Conservation (phyloP, 352 stramenopile species). For the Phytophthora podocarpi region DNA sequence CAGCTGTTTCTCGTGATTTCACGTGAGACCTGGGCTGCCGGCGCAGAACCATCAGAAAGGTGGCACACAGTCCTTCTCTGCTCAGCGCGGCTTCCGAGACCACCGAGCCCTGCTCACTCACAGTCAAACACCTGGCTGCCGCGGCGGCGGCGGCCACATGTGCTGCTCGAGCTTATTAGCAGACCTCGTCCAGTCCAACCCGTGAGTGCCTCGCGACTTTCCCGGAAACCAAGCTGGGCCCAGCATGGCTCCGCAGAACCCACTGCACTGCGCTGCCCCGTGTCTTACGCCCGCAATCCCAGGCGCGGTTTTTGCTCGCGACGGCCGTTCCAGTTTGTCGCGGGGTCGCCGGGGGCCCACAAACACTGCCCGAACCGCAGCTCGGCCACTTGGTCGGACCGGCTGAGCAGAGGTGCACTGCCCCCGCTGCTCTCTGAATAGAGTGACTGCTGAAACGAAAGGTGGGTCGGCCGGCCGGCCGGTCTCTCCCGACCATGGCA, state of each 20-base stretch:
- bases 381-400: conserved; percentile 14
- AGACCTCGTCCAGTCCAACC: conserved; percentile 9
- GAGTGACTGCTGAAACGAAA: conserved; percentile 19
- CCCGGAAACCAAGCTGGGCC: conserved; percentile 26
- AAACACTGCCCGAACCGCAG: conserved; percentile 37
- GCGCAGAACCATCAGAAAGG: conserved; percentile 16
- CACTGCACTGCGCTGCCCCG: background rate
- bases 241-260: conserved; percentile 18
- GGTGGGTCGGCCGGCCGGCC: background rate
- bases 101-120: background rate
- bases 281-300: conserved; percentile 17
- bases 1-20: conserved; percentile 27
- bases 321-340: conserved; percentile 41
- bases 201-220: conserved; percentile 27
- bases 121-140: background rate
- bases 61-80: conserved; percentile 2
- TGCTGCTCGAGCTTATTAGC: conserved; percentile 2
- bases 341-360: conserved; percentile 19
- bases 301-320: conserved; percentile 22
- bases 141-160: background rate
- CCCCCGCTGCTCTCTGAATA: conserved; percentile 11
- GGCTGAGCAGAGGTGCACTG: conserved; percentile 30
- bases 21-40: conserved; percentile 6
- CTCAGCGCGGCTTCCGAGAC: background rate
- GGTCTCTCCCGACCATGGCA: conserved; percentile 24